These are phyloP conservation scores for Rhodomyrtus psidioides DNA, from an alignment of 441 rosid genomes.

Conservation along the genomic window DNA sequence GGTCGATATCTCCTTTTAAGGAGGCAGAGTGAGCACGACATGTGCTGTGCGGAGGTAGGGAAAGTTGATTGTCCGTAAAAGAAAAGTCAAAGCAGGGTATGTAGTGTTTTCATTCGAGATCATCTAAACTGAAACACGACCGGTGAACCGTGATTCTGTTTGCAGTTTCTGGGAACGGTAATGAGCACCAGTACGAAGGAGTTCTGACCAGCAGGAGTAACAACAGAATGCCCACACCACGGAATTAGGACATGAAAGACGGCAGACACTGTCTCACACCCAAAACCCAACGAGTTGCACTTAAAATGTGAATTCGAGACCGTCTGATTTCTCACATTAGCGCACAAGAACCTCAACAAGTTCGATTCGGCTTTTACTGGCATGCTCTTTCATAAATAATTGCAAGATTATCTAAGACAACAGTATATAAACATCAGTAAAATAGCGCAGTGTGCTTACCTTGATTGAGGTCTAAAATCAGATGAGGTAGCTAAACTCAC, in stretches of 20 bases:
- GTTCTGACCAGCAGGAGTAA: neutral
- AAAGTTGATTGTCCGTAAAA: neutral
- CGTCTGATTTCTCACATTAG: neutral
- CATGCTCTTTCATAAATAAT: neutral
- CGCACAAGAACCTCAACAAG: neutral
- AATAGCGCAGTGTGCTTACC: neutral
- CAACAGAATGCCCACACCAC: neutral
- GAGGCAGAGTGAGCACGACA: neutral
- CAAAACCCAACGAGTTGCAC: neutral
- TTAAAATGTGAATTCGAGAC: neutral
- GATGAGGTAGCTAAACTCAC: too few relatives aligned
- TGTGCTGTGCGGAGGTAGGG: neutral
- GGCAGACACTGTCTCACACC: neutral
- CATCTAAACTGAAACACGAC: neutral
- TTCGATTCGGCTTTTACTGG: neutral
- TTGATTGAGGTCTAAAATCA: neutral
- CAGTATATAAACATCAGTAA: neutral
- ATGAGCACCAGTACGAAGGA: neutral
- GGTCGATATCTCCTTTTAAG: neutral
- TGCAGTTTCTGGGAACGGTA: neutral
- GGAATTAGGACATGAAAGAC: neutral
- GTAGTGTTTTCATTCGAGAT: neutral
- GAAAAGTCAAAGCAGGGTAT: neutral
- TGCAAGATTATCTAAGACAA: neutral
- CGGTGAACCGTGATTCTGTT: neutral